These are phyloP conservation scores for Phlebiopsis gigantea DNA, from an alignment of 768 basidiomycete genomes.

Conservation along the genomic window DNA sequence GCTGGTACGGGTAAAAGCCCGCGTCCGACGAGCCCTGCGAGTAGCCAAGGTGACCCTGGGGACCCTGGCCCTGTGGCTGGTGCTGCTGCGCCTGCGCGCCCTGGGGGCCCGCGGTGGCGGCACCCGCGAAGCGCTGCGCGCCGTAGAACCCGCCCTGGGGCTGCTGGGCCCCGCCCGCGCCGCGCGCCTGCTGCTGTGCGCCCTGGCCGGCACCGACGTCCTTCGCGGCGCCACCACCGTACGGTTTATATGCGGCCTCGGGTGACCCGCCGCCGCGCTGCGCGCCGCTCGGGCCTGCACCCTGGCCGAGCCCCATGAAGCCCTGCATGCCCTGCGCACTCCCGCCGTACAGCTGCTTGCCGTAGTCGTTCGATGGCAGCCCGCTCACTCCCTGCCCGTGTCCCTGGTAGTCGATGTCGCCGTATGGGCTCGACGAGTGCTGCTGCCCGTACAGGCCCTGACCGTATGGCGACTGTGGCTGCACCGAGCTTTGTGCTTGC, in stretches of 20 bases:
- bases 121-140: conserved; percentile 33
- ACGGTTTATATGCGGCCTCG: conserved; percentile 73
- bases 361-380: conserved; percentile 37
- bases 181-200: conserved; percentile 36
- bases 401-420: conserved; percentile 51
- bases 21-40: conserved; percentile 61
- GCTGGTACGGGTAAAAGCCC: conserved; percentile 66
- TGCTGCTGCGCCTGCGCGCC: conserved; percentile 47
- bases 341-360: conserved; percentile 43
- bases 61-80: conserved; percentile 33
- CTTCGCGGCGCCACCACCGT: conserved; percentile 52
- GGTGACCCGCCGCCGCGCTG: conserved; percentile 55
- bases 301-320: conserved; percentile 61
- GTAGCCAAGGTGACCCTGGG: conserved; percentile 58
- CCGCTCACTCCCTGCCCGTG: conserved; percentile 34
- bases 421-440: conserved; percentile 43
- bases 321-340: conserved; percentile 59
- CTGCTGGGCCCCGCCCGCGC: conserved; percentile 40
- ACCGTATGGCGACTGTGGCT: conserved; percentile 55
- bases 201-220: conserved; percentile 46
- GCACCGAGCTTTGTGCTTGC: conserved; percentile 53
- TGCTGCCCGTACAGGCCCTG: conserved; percentile 67
- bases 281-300: conserved; percentile 37
- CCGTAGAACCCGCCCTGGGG: conserved; percentile 43
- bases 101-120: conserved; percentile 38